Base-by-base conservation (phyloP, 2,329 filamentous ascomycete species). In the Cercospora sp. region DNA sequence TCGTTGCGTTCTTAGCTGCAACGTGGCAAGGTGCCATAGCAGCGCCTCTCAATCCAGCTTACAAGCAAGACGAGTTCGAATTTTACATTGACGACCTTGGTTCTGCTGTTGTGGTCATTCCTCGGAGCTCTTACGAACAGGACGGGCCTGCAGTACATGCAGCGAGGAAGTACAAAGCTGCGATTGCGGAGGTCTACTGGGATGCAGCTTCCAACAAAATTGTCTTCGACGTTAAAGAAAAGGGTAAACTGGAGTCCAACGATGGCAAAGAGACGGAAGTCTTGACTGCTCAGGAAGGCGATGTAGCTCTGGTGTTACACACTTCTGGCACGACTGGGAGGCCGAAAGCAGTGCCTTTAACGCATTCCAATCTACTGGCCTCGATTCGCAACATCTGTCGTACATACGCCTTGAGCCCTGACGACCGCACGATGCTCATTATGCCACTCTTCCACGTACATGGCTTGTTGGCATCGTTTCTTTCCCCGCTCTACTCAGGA, bases 391-490 rank as follows among this genome's bases (percentile, higher is more conserved):
- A 37, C 34, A 37, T 37, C 12, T 37, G 37, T 40, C 37, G 37
- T 40, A 40, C 37, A 0, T 40, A n/a, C 16, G 37, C 37, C 13
- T n/a, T 96, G 68, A 89, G 87, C 0, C 79, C 87, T 6, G 77
- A 85, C 60, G 92, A 96, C 79, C 88, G 92, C 58, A 94, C 92
- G 26, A 89, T 92, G 85, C 85, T 96, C 16, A 92, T 96, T 69
- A 96, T 95, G 92, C 92, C 92, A 21, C 85, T 95, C 1, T 96
- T 96, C 84, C 92, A 96, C 80, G 92, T 96, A 58, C 92, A 94
- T 77, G 92, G 92, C 16, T 85, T 96, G 2, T 85, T 96, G 10
- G 93, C 92, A 69, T 92, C 88, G 78, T 85, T 40, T 7, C 37
- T 40, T 5, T 40, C 37, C 3, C 37, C 37, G 37, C 37, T 40